Base-by-base conservation (phyloP, 768 basidiomycete species). In the Pholiota molesta region DNA sequence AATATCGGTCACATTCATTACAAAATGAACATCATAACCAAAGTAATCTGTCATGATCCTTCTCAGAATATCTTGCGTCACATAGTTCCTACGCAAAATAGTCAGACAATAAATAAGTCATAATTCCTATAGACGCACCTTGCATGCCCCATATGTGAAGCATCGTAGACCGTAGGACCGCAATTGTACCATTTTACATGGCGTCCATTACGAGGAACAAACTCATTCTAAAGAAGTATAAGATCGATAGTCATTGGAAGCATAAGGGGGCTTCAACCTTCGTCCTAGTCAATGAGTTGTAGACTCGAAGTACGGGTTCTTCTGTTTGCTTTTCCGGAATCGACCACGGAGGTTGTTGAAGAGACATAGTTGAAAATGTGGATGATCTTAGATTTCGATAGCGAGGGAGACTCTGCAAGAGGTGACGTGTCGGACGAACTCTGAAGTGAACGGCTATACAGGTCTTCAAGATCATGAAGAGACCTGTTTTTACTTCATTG, bases 1-100 rank as follows among this genome's bases (percentile, higher is more conserved):
- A 63, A 99, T 97, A 75, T 99, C 97, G 5, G 97, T 99, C 68
- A 99, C 87, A 75, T 99, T 99, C 95, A 97, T 97, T 49, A 99
- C 97, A 71, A 99, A 97, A 73, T 98, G 94, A 59, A 99, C 91
- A 72, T 99, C 93, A 70, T 96, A 99, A 26, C 93, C 92, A 76
- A 99, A 99, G 77, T 97, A 99, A 78, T 99, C 95, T 0, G 89
- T 82, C 81, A 99, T 80, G 55, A 99, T 93, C 53, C 97, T 81
- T 58, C 95, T 83, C 39, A 98, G 79, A 64, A 97, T 85, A 74
- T 98, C 96, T 74, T 97, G 94, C 1, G 95, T 94, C 33, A 98
- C 91, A 78, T 99, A 99, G 80, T 97, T 98, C 71, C 97, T 97
- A 66, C 42, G 59, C 37, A 29, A 61, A 35, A 17, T 44, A 59